Conservation (phyloP, 805 yeast species). For the Saturnispora mendoncae region DNA sequence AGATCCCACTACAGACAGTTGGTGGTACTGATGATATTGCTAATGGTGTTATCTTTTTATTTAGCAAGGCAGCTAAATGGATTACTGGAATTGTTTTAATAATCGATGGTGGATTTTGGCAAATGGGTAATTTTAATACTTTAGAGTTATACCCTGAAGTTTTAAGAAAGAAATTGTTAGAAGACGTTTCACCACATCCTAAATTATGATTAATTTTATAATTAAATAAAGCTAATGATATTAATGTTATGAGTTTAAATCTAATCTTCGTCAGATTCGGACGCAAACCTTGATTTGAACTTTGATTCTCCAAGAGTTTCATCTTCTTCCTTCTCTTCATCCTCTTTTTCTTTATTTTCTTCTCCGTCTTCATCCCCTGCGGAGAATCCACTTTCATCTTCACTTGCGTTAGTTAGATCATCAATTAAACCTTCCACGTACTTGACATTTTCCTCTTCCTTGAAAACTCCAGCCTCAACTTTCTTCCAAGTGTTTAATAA, state of each 20-base stretch:
- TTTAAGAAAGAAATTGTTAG: slow-evolving; percentile 25
- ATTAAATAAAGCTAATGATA: background rate
- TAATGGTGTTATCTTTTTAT: slow-evolving; percentile 72
- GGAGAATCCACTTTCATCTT: background rate
- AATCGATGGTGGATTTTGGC: slow-evolving; percentile 93
- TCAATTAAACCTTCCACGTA: slow-evolving; percentile 9
- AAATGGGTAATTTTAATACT: slow-evolving; percentile 42
- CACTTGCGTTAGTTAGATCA: slow-evolving; percentile 1
- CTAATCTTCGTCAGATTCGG: slow-evolving; percentile 5
- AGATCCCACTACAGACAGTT: slow-evolving; percentile 56
- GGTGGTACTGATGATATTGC: slow-evolving; percentile 79
- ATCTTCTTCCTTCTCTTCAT: background rate
- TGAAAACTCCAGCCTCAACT: slow-evolving; percentile 37
- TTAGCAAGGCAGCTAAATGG: slow-evolving; percentile 74
- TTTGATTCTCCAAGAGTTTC: background rate
- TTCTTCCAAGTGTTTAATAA: slow-evolving; percentile 14
- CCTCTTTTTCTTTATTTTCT: background rate
- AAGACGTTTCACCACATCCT: slow-evolving; percentile 13
- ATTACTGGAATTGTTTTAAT: slow-evolving; percentile 70
- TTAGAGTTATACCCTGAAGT: slow-evolving; percentile 34
- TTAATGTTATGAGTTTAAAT: background rate
- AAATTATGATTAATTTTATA: slow-evolving; percentile 16
- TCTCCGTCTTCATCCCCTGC: slow-evolving; percentile 4
- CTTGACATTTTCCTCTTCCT: slow-evolving; percentile 29
- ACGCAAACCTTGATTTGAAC: slow-evolving; percentile 11